Evolutionary conservation across 257 asterid species (phyloP).

Genomic region (Verbena officinalis): DNA sequence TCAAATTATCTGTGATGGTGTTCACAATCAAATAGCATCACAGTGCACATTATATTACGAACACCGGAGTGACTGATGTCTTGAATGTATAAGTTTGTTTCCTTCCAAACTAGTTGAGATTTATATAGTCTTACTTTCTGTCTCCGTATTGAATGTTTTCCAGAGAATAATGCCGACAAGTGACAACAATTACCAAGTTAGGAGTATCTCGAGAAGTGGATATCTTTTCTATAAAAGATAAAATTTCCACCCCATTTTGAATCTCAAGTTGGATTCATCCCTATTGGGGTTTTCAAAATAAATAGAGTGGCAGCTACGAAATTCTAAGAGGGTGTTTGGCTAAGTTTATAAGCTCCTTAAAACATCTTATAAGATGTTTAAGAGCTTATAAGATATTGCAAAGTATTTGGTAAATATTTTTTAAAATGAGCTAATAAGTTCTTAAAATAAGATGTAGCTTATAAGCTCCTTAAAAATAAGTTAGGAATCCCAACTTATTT

Average conservation of each 20-base stretch:
- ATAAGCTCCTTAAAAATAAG: too few species aligned
- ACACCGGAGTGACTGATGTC: not conserved
- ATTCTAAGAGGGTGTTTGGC: too few species aligned
- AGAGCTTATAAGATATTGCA: too few species aligned
- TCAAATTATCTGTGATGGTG: not conserved
- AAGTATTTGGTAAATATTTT: too few species aligned
- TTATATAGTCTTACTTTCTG: not conserved
- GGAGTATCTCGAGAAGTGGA: not conserved
- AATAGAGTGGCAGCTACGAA: too few species aligned
- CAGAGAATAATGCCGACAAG: too few species aligned
- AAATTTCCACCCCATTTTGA: not conserved
- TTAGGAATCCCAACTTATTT: too few species aligned
- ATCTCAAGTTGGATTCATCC: not conserved
- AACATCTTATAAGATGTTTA: too few species aligned
- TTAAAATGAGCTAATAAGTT: too few species aligned
- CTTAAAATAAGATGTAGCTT: too few species aligned
- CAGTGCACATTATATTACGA: not conserved
- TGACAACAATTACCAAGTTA: not conserved
- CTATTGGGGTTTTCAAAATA: not conserved
- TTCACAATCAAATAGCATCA: conserved; percentile 10
- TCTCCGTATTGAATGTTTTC: not conserved
- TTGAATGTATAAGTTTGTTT: not conserved
- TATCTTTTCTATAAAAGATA: not conserved
- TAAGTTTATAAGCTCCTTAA: too few species aligned
- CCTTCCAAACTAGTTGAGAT: not conserved